phyloP scores from a whole-genome alignment of 371 early-diverging fungal species.

The Phascolomyces articulosus region DNA sequence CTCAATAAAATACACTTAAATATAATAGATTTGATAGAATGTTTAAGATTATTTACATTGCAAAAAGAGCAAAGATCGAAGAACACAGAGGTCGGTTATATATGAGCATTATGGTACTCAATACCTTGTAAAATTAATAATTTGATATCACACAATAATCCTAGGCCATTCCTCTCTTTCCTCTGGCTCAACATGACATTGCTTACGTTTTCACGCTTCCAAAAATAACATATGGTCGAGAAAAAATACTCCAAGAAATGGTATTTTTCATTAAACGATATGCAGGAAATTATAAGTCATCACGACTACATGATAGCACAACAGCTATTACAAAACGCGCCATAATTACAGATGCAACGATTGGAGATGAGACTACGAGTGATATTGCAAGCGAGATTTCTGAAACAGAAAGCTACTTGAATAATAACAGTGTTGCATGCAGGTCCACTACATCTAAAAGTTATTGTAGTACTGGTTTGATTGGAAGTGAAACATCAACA shows the following conservation, averaged over 20 bases:
- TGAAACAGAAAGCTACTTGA: constrained; percentile 6
- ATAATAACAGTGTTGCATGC: neutral
- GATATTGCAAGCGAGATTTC: constrained; percentile 27
- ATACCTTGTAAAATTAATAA: neutral
- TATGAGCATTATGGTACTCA: neutral
- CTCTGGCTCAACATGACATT: constrained; percentile 44
- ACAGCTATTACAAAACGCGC: too few species aligned
- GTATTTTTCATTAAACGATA: constrained; percentile 38
- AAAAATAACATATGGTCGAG: constrained; percentile 42
- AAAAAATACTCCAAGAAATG: constrained; percentile 36
- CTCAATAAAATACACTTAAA: constrained; percentile 5
- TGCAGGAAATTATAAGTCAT: constrained; percentile 31
- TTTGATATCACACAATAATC: neutral
- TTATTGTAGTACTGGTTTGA: constrained; percentile 32
- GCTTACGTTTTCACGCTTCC: constrained; percentile 50
- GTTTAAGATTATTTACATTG: constrained; percentile 36
- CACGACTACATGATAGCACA: neutral
- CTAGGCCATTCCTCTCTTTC: constrained; percentile 37
- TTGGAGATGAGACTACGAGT: neutral
- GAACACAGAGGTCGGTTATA: constrained; percentile 21
- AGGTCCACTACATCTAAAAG: constrained; percentile 39
- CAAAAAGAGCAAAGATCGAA: constrained; percentile 25
- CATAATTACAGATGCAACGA: too few species aligned
- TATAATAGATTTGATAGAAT: constrained; percentile 51
- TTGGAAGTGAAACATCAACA: constrained; percentile 33